Evolutionary conservation across 805 yeast genomes (phyloP), one percentile per base, ranked within the genome.

Genomic region (Starmerella tilneyi): DNA sequence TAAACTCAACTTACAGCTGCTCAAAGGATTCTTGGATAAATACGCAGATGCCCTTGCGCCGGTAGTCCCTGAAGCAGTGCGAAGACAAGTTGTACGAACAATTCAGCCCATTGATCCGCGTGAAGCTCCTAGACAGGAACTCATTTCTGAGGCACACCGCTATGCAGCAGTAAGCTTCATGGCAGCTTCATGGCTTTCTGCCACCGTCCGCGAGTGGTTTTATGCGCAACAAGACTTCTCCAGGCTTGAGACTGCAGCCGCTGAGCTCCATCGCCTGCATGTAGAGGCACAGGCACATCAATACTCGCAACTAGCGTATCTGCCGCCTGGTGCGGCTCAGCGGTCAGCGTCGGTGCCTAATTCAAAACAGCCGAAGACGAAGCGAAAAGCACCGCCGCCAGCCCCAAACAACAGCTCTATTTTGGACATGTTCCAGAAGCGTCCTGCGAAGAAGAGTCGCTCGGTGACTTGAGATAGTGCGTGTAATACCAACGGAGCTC

Each of bases 401-500:
- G 51, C 48, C 19, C 23, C 44, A 6, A 59, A 56, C 28, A 59
- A 56, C 53, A 49, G 52, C 40, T 57, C 62, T 12, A 41, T 65
- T 21, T 53, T 54, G 23, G 59, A 61, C 26, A 63, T 66, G 59
- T 65, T 65, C 51, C 51, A 50, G 33, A 55, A 56, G 45, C 34
- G 29, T 15, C 22, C 34, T 3, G 28, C 35, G 20, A 39, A 35
- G 26, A 36, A 38, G 33, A 38, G 26, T 13, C 41, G 33, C 33
- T 26, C 31, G 24, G 30, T 13, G 35, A 19, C 32, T 8, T 20
- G 19, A 66, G 70, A 59, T 83, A 86, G 56, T 81, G 67, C 16
- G 79, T 75, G 46, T 73, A 65, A 62, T 80, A 84, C 83, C 86
- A 92, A 53, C 68, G 72, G 59, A 92, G 67, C 61, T 92, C 95